A percentile compares a stretch with the other conserved stretches of the same genome.
phyloP scores from a whole-genome alignment of 345 rosid genomes.

The Citrus reticulata region DNA sequence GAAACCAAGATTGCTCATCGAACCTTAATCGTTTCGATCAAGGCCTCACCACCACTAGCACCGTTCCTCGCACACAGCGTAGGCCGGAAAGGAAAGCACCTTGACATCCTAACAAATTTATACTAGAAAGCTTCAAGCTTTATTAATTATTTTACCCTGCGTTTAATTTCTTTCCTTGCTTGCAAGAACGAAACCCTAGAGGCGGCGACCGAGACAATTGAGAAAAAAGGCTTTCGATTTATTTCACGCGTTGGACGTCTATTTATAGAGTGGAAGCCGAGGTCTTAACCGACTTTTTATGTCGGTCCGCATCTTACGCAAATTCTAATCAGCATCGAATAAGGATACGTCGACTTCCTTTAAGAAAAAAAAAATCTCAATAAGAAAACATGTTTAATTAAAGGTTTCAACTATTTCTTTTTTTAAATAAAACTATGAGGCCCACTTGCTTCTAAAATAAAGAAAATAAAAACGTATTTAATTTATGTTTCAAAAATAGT shows the following conservation, averaged over 20 bases:
- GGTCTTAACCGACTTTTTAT: not conserved
- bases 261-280: constrained; percentile 1
- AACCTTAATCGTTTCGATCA: constrained; percentile 63
- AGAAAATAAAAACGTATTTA: too few relatives aligned
- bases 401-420: too few relatives aligned
- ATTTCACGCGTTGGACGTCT: not conserved
- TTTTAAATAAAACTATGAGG: too few relatives aligned
- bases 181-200: not conserved
- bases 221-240: too few relatives aligned
- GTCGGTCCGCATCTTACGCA: not conserved
- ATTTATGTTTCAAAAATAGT: too few relatives aligned
- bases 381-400: too few relatives aligned
- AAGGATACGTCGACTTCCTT: too few relatives aligned
- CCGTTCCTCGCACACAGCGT: constrained; percentile 32
- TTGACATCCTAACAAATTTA: constrained; percentile 36
- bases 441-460: too few relatives aligned
- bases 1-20: constrained; percentile 44
- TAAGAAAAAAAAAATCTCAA: too few relatives aligned
- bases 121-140: constrained; percentile 18
- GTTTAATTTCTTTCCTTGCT: not conserved
- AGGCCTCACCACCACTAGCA: constrained; percentile 31
- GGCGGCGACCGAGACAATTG: not conserved
- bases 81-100: constrained; percentile 51
- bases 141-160: not conserved
- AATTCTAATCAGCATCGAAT: too few relatives aligned